Evolutionary conservation across 2,329 filamentous ascomycete genomes (phyloP), one percentile per base, ranked within the genome.

Genomic region (Tolypocladium endophyticum): DNA sequence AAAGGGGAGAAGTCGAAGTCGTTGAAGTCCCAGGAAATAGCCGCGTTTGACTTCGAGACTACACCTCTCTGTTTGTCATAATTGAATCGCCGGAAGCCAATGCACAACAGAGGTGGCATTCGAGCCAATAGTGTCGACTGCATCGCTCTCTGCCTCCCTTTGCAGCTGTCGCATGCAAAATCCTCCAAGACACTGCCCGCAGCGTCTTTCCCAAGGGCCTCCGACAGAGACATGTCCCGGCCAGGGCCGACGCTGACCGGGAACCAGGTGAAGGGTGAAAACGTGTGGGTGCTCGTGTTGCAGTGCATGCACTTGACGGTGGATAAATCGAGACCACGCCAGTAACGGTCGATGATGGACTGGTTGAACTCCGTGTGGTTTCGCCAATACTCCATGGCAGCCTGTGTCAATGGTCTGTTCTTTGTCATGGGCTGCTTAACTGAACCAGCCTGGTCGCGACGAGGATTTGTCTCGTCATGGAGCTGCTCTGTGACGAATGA

Each of bases 401-500:
- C 87, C 59, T 86, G 68, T 14, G 80, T 61, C 28, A 74, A 65
- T 18, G 71, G 70, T 59, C 70, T 71, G 12, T 60, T 63, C 57
- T 68, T 68, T 33, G 71, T 74, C 38, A 68, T 64, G 14, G 74
- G 74, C 61, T 74, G 68, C 28, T 61, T 47, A 1, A 65, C 65
- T 4, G 64, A 65, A 58, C 72, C 71, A 25, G 69, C 64, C 25
- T 61, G 77, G 61, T 86, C 77, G n/a, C 78, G 75, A 18, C 72
- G 72, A 33, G 70, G 71, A 70, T 96, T 95, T 6, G 95, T 86
- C 73, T 99, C 94, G 69, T 94, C 89, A 66, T 93, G 88, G 16
- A 97, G 79, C 64, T 88, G 87, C 58, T 90, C 86, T 43, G 96
- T 80, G 33, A 97, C 73, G 69, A 95, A 96, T 54, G 86, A 85